Percentiles rank a stretch among this genome's conserved stretches.
Conservation (phyloP, 2,329 filamentous ascomycete genomes). For the Cladorrhinum sp. region DNA sequence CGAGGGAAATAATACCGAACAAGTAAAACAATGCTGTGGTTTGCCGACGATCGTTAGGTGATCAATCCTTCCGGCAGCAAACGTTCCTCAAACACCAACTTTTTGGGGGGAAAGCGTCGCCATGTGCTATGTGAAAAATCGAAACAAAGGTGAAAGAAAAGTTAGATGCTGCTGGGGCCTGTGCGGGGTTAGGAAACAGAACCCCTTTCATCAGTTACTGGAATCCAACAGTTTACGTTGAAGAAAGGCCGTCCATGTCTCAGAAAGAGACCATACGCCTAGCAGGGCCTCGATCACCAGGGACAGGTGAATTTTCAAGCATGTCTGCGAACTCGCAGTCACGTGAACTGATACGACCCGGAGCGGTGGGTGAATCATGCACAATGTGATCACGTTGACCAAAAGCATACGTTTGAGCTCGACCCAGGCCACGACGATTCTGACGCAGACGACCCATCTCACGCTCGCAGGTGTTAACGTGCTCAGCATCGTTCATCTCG, state of each 20-base stretch:
- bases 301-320: conserved; percentile 39
- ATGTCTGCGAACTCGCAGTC: conserved; percentile 30
- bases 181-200: conserved; percentile 1
- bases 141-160: conserved; percentile 10
- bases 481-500: conserved; percentile 90
- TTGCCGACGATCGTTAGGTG: conserved; percentile 22
- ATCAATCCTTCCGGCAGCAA: conserved; percentile 22
- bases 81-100: not conserved
- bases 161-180: conserved; percentile 1
- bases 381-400: conserved; percentile 64
- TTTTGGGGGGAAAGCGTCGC: not conserved
- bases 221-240: not conserved
- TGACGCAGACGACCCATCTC: conserved; percentile 92
- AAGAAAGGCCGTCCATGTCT: conserved; percentile 20
- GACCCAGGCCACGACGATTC: conserved; percentile 73
- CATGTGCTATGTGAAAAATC: conserved; percentile 6
- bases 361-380: conserved; percentile 59
- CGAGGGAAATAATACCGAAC: conserved; percentile 26
- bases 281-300: conserved; percentile 52
- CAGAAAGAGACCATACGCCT: conserved; percentile 65
- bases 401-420: conserved; percentile 94
- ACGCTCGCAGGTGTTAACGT: conserved; percentile 88
- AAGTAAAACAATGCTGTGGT: conserved; percentile 22
- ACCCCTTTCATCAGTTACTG: not conserved
- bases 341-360: conserved; percentile 36